Base-by-base conservation (phyloP, 768 basidiomycete genomes). In the Mycena albidolilacea region DNA sequence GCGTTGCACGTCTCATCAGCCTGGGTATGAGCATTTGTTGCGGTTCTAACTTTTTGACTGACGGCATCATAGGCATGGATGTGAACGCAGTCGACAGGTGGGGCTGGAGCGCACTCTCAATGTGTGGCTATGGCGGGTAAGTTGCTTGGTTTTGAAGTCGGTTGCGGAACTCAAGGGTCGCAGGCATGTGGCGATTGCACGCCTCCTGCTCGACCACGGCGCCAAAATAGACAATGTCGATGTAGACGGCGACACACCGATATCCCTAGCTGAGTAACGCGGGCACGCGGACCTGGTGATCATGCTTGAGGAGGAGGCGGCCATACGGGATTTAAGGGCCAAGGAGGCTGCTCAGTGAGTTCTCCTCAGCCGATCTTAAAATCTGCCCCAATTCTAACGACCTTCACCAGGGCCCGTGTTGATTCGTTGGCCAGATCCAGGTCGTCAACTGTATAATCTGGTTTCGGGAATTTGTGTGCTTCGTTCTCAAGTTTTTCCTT, bases 101-200 rank as follows among this genome's bases (percentile, higher is more conserved):
- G 70, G 73, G 76, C 21, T 77, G 76, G 76, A 74, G 73, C 46
- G 73, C 76, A 30, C 70, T 77, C 39, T 66, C 67, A 12, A 77
- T 77, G 76, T 68, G 67, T 50, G 76, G 73, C 17, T 77, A 77
- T 43, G 76, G 76, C 38, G 73, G 73, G 30, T 30, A 3, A 30
- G 30, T 30, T 30, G 30, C 30, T 23, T 30, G 30, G 30, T 30
- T 30, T 30, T 30, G 30, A 30, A 30, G 30, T 2, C 30, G 30
- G 30, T 30, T 30, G 30, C 30, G 30, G 30, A 30, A 30, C 30
- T 30, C 30, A 30, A 30, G 30, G 30, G 30, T 3, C 30, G 4
- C 30, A 30, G 30, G 38, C 70, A 74, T 55, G 23, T 58, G 6
- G 68, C 70, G 23, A 77, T 77, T 55, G 76, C 76, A 4, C 76